These are phyloP conservation scores for Hirschioporus abietinus DNA, from an alignment of 768 basidiomycete species.

Conservation along the genomic window DNA sequence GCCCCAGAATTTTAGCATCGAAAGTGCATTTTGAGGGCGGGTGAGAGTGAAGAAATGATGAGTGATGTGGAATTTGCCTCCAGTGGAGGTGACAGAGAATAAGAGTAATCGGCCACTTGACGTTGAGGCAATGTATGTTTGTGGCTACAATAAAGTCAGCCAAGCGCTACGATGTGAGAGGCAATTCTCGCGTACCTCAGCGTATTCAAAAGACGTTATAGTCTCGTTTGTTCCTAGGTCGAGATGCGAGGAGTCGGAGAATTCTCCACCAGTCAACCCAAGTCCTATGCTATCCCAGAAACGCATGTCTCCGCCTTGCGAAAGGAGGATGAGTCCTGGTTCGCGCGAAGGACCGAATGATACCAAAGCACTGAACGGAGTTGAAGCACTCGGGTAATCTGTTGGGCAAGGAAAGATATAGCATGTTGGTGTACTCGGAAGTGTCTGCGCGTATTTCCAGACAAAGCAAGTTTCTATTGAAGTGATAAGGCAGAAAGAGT, in stretches of 20 bases:
- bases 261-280: slow-evolving; percentile 75
- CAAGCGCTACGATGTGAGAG: neutral
- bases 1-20: slow-evolving; percentile 27
- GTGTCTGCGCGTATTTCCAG: slow-evolving; percentile 74
- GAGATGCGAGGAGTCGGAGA: slow-evolving; percentile 46
- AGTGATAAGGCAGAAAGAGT: slow-evolving; percentile 70
- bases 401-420: slow-evolving; percentile 76
- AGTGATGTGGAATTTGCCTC: slow-evolving; percentile 60
- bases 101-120: slow-evolving; percentile 63
- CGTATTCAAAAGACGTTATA: slow-evolving; percentile 61
- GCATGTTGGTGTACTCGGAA: slow-evolving; percentile 72
- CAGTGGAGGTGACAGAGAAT: slow-evolving; percentile 56
- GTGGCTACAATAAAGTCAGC: slow-evolving; percentile 34
- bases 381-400: slow-evolving; percentile 33
- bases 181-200: slow-evolving; percentile 43
- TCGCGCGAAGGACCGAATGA: slow-evolving; percentile 66
- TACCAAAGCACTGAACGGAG: slow-evolving; percentile 48
- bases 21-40: slow-evolving; percentile 41
- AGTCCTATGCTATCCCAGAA: slow-evolving; percentile 89
- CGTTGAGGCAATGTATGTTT: slow-evolving; percentile 66
- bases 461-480: slow-evolving; percentile 75
- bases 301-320: slow-evolving; percentile 62
- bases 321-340: slow-evolving; percentile 81
- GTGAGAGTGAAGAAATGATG: slow-evolving; percentile 47
- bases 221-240: slow-evolving; percentile 49